A percentile compares a stretch with the other conserved stretches of the same genome.
Evolutionary conservation across 768 basidiomycete species (phyloP).

Genomic region (Tubosaeta sp.): DNA sequence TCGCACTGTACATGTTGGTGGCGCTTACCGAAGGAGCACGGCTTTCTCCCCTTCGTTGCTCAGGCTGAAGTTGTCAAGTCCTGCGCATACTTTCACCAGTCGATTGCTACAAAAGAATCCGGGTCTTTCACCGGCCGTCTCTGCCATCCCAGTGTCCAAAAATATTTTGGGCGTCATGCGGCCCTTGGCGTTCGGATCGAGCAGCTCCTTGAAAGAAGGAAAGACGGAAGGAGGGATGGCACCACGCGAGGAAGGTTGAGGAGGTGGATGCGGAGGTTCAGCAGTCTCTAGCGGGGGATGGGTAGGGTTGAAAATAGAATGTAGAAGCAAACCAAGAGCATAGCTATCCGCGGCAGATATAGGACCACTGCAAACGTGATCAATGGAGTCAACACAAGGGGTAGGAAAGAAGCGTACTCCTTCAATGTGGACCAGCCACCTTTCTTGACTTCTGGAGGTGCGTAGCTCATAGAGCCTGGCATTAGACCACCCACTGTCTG

Average conservation of each 20-base stretch:
- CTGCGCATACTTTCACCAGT: conserved; percentile 78
- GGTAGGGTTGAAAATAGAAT: conserved; percentile 82
- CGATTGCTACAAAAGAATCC: conserved; percentile 85
- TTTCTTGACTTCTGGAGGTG: conserved; percentile 86
- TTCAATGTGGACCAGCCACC: conserved; percentile 79
- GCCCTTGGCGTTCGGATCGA: conserved; percentile 83
- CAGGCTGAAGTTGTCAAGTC: conserved; percentile 81
- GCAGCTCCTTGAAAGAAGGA: conserved; percentile 76
- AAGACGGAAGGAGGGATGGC: conserved; percentile 73
- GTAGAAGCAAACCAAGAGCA: conserved; percentile 80
- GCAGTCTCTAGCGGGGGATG: conserved; percentile 65
- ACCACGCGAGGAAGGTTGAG: conserved; percentile 71
- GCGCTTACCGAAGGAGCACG: conserved; percentile 57
- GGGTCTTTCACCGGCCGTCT: conserved; percentile 47
- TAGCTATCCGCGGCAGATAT: conserved; percentile 79
- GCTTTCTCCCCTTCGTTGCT: conserved; percentile 78
- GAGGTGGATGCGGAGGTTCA: conserved; percentile 73
- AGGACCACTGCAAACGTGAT: conserved; percentile 33
- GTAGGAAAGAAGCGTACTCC: conserved; percentile 49
- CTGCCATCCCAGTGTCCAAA: conserved; percentile 74
- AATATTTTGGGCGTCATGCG: conserved; percentile 75
- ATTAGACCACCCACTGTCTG: conserved; percentile 66
- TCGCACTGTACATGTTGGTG: neutral
- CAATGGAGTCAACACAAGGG: neutral
- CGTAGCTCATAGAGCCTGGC: conserved; percentile 56